phyloP scores from a whole-genome alignment of 768 basidiomycete species.

The Hemileccinum rubropunctum region DNA sequence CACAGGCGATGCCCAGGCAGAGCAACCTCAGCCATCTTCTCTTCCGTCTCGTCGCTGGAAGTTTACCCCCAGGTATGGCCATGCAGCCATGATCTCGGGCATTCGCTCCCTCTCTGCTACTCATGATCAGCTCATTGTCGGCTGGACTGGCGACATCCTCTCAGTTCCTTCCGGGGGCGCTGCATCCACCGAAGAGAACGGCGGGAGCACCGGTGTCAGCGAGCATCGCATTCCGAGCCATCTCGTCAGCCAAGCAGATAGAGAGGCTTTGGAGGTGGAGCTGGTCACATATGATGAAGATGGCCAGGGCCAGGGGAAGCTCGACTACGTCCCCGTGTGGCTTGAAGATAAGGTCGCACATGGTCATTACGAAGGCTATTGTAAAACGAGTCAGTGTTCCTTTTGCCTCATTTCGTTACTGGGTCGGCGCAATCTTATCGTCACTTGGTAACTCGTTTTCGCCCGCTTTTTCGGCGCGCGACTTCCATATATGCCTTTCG shows the following conservation, averaged over 20 bases:
- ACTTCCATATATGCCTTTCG: conserved; percentile 12
- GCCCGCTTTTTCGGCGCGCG: conserved; percentile 2
- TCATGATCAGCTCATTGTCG: conserved; percentile 89
- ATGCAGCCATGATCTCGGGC: conserved; percentile 93
- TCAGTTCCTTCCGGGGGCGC: conserved; percentile 37
- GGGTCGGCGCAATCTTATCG: conserved; percentile 10
- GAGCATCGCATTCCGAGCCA: conserved; percentile 46
- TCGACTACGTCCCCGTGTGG: conserved; percentile 88
- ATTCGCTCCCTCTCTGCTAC: conserved; percentile 80
- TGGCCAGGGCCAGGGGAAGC: conserved; percentile 48
- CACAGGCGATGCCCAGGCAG: conserved; percentile 3
- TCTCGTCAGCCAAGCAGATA: conserved; percentile 58
- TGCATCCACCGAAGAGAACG: conserved; percentile 27
- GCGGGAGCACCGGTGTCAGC: neutral
- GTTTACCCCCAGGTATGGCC: conserved; percentile 77
- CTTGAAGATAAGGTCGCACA: conserved; percentile 85
- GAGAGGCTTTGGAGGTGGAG: conserved; percentile 60
- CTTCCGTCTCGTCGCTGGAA: conserved; percentile 55
- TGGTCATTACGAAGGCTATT: conserved; percentile 96
- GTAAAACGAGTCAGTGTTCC: conserved; percentile 82
- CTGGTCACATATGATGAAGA: conserved; percentile 52
- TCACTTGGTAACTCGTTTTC: neutral
- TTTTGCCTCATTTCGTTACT: neutral
- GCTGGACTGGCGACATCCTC: conserved; percentile 90
- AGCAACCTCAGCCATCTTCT: conserved; percentile 7